phyloP scores from a whole-genome alignment of 1,284 basidiomycete genomes.

The Rhodotorula sp. region DNA sequence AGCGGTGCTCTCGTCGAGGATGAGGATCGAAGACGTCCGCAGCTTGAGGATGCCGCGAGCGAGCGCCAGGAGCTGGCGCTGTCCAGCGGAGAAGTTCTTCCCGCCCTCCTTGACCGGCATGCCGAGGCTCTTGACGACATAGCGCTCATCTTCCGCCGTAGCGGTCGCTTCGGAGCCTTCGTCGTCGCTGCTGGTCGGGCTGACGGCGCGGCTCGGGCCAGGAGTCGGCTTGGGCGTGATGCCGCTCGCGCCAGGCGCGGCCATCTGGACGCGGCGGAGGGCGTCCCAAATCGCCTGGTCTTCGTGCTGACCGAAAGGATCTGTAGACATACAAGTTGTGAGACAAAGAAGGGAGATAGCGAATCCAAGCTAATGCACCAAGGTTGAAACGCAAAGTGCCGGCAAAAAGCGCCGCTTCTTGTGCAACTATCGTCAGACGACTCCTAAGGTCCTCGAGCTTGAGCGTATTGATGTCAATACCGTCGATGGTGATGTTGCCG shows the following conservation, averaged over 20 bases:
- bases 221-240: slow-evolving; percentile 14
- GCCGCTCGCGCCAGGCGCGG: slow-evolving; percentile 30
- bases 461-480: slow-evolving; percentile 53
- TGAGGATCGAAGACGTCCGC: slow-evolving; percentile 54
- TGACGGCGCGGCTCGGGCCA: slow-evolving; percentile 12
- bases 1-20: slow-evolving; percentile 57
- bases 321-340: background rate
- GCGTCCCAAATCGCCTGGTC: slow-evolving; percentile 57
- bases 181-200: slow-evolving; percentile 7
- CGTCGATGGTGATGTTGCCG: slow-evolving; percentile 53
- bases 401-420: slow-evolving; percentile 51
- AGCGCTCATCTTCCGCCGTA: slow-evolving; percentile 42
- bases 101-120: slow-evolving; percentile 55
- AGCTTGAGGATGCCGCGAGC: slow-evolving; percentile 58
- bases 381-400: slow-evolving; percentile 47
- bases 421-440: slow-evolving; percentile 55
- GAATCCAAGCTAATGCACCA: slow-evolving; percentile 6
- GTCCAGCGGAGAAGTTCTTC: slow-evolving; percentile 54
- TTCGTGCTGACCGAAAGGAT: slow-evolving; percentile 54
- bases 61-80: slow-evolving; percentile 57
- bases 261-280: slow-evolving; percentile 53
- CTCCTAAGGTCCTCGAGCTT: slow-evolving; percentile 53
- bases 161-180: background rate
- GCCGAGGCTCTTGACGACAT: slow-evolving; percentile 54
- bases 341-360: background rate